Percentiles rank a stretch among this genome's conserved stretches.
Conservation (phyloP, 2,329 filamentous ascomycete species). For the Dothistroma septosporum region DNA sequence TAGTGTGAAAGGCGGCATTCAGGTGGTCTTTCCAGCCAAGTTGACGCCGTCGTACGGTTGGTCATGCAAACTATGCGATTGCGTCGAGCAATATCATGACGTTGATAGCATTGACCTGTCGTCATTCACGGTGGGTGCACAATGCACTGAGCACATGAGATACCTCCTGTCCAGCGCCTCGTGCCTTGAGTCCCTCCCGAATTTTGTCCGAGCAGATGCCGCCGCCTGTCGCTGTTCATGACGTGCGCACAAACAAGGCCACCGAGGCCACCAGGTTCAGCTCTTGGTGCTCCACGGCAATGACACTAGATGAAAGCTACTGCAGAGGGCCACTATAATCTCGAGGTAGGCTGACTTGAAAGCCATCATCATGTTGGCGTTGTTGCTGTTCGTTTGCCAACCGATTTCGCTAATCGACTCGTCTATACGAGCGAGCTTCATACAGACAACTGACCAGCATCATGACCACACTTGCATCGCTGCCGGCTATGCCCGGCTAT, state of each 20-base stretch:
- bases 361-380: not conserved
- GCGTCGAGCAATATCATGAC: too few species aligned
- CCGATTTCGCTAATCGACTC: not conserved
- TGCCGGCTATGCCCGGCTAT: conserved; percentile 4
- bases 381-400: not conserved
- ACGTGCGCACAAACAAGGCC: not conserved
- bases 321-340: not conserved
- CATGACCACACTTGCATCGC: conserved; percentile 1
- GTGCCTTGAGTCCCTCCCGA: not conserved
- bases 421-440: not conserved
- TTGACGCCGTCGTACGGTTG: too few species aligned
- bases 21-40: too few species aligned
- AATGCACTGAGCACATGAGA: not conserved
- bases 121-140: not conserved
- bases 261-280: not conserved
- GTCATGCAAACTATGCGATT: too few species aligned
- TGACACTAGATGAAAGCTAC: not conserved
- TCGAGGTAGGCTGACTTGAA: not conserved
- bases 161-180: not conserved
- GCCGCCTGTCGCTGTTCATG: not conserved
- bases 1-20: too few species aligned
- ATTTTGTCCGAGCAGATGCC: not conserved
- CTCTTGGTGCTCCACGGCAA: not conserved
- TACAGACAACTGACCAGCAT: not conserved
- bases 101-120: too few species aligned